Conservation (phyloP, 331 rosid genomes). For the Pyrus hybrid region DNA sequence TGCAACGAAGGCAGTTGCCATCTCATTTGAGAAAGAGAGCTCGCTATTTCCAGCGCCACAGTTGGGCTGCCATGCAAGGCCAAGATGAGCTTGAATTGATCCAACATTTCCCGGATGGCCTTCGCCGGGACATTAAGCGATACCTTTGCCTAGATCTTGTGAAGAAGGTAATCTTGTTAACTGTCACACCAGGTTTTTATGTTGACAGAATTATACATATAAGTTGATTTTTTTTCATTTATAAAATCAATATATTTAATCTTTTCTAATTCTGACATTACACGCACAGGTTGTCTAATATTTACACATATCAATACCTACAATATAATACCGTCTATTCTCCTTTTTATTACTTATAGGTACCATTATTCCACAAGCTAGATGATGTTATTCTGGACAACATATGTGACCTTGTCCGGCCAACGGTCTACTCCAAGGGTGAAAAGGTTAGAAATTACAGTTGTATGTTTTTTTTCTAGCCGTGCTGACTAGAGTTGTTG, state of each 20-base stretch:
- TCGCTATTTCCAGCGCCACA: slow-evolving; percentile 68
- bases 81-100: slow-evolving; percentile 78
- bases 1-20: slow-evolving; percentile 81
- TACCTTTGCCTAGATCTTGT: slow-evolving; percentile 84
- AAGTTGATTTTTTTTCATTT: neutral
- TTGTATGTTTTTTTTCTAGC: too few relatives aligned
- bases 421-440: slow-evolving; percentile 67
- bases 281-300: too few relatives aligned
- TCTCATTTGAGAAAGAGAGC: slow-evolving; percentile 64
- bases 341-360: slow-evolving; percentile 5
- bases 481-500: too few relatives aligned
- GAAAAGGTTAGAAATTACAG: slow-evolving; percentile 46
- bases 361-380: slow-evolving; percentile 79
- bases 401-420: slow-evolving; percentile 82
- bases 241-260: too few relatives aligned
- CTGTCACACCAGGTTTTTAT: neutral
- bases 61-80: slow-evolving; percentile 82
- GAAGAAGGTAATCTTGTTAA: slow-evolving; percentile 39
- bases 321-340: too few relatives aligned
- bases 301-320: too few relatives aligned
- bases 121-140: slow-evolving; percentile 83
- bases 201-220: too few relatives aligned
- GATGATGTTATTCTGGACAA: slow-evolving; percentile 88
- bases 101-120: slow-evolving; percentile 85
- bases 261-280: neutral